Conservation (phyloP, 768 basidiomycete genomes). For the Trametes punicea region DNA sequence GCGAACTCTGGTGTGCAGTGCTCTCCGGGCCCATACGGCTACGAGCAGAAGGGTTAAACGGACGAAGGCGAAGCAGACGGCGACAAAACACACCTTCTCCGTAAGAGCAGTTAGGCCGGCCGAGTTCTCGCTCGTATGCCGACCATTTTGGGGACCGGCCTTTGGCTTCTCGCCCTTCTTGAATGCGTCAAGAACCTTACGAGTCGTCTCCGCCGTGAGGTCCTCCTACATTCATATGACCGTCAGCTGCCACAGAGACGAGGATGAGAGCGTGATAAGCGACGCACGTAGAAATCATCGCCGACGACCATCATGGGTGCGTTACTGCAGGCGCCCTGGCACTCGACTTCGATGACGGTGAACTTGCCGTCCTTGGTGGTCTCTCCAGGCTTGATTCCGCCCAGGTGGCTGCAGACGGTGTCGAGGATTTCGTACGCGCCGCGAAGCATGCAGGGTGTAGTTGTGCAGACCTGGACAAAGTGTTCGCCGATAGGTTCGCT, state of each 20-base stretch:
- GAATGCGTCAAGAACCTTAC: slow-evolving; percentile 76
- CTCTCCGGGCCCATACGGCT: slow-evolving; percentile 96
- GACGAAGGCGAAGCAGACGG: not conserved
- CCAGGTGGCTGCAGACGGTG: slow-evolving; percentile 78
- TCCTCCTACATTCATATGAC: slow-evolving; percentile 60
- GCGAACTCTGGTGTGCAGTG: slow-evolving; percentile 80
- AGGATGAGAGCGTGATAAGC: not conserved
- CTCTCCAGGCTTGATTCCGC: slow-evolving; percentile 80
- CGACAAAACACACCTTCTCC: slow-evolving; percentile 51
- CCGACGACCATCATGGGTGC: slow-evolving; percentile 95
- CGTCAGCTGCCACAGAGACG: not conserved
- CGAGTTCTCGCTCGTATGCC: slow-evolving; percentile 89
- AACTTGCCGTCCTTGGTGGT: slow-evolving; percentile 97
- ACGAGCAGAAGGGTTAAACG: slow-evolving; percentile 2
- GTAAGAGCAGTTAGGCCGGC: slow-evolving; percentile 82
- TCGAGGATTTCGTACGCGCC: slow-evolving; percentile 90
- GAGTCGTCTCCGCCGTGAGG: slow-evolving; percentile 71
- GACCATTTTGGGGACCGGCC: slow-evolving; percentile 88
- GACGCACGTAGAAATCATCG: slow-evolving; percentile 92
- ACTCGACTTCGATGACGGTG: slow-evolving; percentile 97
- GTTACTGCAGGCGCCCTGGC: slow-evolving; percentile 97
- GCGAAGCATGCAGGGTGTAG: slow-evolving; percentile 95
- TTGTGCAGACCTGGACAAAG: slow-evolving; percentile 98
- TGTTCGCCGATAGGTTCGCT: slow-evolving; percentile 93
- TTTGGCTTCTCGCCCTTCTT: slow-evolving; percentile 82